Evolutionary conservation across 2,329 filamentous ascomycete genomes (phyloP).

Genomic region (Aspergillus pseudoterreus): DNA sequence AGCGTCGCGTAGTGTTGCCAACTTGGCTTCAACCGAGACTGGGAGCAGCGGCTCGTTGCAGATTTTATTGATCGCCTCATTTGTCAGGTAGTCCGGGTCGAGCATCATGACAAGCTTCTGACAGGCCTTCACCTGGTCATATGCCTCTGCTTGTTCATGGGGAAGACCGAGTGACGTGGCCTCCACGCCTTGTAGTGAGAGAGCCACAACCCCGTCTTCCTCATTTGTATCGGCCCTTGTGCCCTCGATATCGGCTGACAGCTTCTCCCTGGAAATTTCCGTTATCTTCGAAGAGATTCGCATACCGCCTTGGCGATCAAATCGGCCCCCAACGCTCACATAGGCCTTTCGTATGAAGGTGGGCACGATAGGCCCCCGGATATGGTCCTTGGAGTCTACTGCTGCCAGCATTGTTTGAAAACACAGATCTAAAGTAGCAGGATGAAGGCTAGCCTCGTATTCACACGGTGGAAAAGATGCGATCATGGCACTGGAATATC

Average conservation of each 20-base stretch:
- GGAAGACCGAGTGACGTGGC: neutral
- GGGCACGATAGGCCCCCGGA: neutral
- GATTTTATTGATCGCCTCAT: neutral
- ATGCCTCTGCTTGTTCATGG: neutral
- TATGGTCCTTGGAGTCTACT: neutral
- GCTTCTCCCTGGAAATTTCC: neutral
- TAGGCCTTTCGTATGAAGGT: neutral
- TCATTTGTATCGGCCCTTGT: neutral
- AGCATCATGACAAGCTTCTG: neutral
- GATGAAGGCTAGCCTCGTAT: too few relatives aligned
- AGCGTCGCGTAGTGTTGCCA: neutral
- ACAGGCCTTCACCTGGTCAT: neutral
- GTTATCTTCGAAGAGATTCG: neutral
- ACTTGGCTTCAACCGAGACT: neutral
- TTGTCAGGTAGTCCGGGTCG: neutral
- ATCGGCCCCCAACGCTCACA: neutral
- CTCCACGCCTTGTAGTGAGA: neutral
- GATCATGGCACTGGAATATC: too few relatives aligned
- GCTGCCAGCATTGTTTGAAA: too few relatives aligned
- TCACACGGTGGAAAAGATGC: too few relatives aligned
- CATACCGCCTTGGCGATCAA: neutral
- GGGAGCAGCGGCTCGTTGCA: neutral
- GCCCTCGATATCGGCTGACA: neutral
- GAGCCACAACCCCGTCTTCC: neutral
- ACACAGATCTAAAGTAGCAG: too few relatives aligned